Conservation (phyloP, 2,329 filamentous ascomycete genomes). For the Cordyceps fumosorosea region DNA sequence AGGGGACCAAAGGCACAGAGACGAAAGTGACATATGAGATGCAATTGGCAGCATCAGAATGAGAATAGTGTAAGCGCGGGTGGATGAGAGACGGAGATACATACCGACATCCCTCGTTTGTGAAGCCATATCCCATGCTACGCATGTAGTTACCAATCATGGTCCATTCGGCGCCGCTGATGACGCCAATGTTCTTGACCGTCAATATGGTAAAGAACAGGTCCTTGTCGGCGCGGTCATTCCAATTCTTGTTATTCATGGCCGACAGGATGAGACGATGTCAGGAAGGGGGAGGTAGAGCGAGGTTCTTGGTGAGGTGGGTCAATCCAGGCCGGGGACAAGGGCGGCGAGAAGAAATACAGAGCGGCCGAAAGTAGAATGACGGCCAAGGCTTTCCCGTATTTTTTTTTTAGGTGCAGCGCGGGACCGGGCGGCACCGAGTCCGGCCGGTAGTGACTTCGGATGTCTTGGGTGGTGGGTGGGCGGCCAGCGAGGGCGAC, state of each 20-base stretch:
- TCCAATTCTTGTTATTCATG: conserved; percentile 55
- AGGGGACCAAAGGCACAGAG: not conserved
- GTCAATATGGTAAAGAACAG: conserved; percentile 57
- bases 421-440: not conserved
- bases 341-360: not conserved
- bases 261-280: conserved; percentile 11
- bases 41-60: not conserved
- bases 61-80: not conserved
- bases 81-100: not conserved
- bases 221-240: conserved; percentile 55
- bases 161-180: conserved; percentile 56
- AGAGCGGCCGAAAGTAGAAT: not conserved
- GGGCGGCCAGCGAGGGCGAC: not conserved
- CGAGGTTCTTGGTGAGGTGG: conserved; percentile 1
- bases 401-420: not conserved
- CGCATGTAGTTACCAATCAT: conserved; percentile 57
- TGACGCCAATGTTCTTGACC: conserved; percentile 57
- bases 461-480: conserved; percentile 5
- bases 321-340: not conserved
- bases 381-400: not conserved
- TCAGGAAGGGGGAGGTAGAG: not conserved
- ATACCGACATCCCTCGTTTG: conserved; percentile 58
- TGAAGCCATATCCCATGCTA: conserved; percentile 53
- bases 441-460: not conserved
- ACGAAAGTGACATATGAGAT: not conserved